phyloP scores from a whole-genome alignment of 192 early-diverging fungal species.

The Diversispora epigaea region DNA sequence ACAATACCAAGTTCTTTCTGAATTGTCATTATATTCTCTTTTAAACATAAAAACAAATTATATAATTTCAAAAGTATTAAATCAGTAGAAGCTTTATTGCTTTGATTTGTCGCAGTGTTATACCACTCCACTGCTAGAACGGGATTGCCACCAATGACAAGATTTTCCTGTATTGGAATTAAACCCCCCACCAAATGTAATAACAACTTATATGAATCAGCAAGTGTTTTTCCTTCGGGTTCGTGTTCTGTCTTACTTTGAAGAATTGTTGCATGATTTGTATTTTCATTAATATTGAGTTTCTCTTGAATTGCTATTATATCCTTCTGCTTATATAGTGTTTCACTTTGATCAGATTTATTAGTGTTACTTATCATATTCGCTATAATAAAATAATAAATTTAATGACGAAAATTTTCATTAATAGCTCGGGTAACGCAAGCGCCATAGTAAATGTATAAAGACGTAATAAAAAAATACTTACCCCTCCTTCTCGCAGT shows the following conservation, averaged over 20 bases:
- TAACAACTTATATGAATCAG: conserved; percentile 8
- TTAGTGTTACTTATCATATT: conserved; percentile 7
- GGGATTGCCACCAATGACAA: neutral
- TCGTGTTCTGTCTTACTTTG: neutral
- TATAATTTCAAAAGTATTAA: neutral
- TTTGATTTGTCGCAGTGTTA: too few species aligned
- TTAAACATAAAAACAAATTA: conserved; percentile 7
- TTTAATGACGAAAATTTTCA: too few species aligned
- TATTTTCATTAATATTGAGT: conserved; percentile 2
- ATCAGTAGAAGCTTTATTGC: conserved; percentile 6
- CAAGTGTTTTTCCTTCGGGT: conserved; percentile 9
- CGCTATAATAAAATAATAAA: too few species aligned
- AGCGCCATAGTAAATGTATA: too few species aligned
- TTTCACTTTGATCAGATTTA: conserved; percentile 11
- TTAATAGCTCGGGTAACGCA: too few species aligned
- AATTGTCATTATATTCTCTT: too few species aligned
- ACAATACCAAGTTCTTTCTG: too few species aligned
- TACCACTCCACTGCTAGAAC: conserved; percentile 1
- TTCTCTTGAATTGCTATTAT: conserved; percentile 10
- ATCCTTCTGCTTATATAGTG: conserved; percentile 1
- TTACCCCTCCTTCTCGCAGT: too few species aligned
- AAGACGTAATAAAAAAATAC: too few species aligned
- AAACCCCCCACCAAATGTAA: conserved; percentile 10
- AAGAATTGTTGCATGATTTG: neutral
- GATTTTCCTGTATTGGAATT: conserved; percentile 16